phyloP scores from a whole-genome alignment of 1,284 basidiomycete genomes.

The Chalciporus sp. region DNA sequence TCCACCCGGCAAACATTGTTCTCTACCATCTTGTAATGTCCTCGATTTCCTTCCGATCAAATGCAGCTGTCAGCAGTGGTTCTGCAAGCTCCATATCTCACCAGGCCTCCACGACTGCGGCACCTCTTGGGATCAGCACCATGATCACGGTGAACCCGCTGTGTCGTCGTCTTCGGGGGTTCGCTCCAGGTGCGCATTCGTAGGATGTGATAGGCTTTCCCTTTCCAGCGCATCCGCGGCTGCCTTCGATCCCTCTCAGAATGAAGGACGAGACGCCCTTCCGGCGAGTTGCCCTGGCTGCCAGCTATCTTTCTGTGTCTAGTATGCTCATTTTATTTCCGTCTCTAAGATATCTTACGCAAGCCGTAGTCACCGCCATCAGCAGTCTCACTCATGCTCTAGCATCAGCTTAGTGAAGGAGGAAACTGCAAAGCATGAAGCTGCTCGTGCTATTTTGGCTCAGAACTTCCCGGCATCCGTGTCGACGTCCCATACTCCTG shows the following conservation, averaged over 20 bases:
- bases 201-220: constrained; percentile 55
- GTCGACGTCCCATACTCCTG: constrained; percentile 20
- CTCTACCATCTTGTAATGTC: constrained; percentile 44
- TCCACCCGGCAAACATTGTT: constrained; percentile 49
- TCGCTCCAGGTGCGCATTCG: constrained; percentile 51
- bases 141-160: background rate
- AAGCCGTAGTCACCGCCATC: constrained; percentile 57
- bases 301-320: constrained; percentile 58
- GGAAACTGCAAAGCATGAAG: constrained; percentile 42
- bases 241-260: constrained; percentile 28
- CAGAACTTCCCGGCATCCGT: constrained; percentile 50
- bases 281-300: constrained; percentile 53
- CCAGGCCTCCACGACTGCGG: constrained; percentile 64
- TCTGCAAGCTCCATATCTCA: constrained; percentile 54
- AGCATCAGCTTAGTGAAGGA: constrained; percentile 15
- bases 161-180: constrained; percentile 18
- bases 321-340: constrained; percentile 42
- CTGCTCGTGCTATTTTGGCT: constrained; percentile 55
- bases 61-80: constrained; percentile 47
- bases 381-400: constrained; percentile 55
- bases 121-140: constrained; percentile 23
- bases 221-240: constrained; percentile 45
- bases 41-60: constrained; percentile 56
- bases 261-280: constrained; percentile 23
- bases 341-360: constrained; percentile 13